These are phyloP conservation scores for Acrocalymma vagum DNA, from an alignment of 2,329 filamentous ascomycete genomes.

Conservation along the genomic window DNA sequence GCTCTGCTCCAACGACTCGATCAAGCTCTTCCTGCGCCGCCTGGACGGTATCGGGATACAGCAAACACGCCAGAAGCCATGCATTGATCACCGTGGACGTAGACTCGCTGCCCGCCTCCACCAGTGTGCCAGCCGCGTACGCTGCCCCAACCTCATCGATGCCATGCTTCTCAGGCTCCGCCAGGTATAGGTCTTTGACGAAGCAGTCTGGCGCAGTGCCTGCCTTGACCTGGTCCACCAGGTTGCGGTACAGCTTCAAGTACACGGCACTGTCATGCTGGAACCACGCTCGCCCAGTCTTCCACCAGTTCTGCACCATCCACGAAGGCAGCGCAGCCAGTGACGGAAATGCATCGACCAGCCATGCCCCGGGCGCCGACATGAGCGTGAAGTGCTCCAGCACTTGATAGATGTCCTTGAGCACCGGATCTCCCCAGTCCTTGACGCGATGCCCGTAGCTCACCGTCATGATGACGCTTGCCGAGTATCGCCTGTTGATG, in stretches of 20 bases:
- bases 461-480: no score
- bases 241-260: constrained; percentile 12
- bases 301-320: constrained; percentile 8
- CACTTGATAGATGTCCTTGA: constrained; percentile 17
- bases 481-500: no score
- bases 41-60: constrained; percentile 6
- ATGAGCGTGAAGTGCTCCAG: constrained; percentile 13
- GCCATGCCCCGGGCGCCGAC: constrained; percentile 15
- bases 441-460: no score
- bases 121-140: constrained; percentile 1
- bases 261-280: constrained; percentile 8
- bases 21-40: constrained; percentile 54
- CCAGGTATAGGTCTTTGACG: constrained; percentile 13
- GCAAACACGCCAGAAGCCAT: constrained; percentile 11
- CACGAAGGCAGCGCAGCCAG: constrained; percentile 11
- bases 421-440: no score
- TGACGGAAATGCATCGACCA: constrained; percentile 14
- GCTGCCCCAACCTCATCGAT: constrained; percentile 11
- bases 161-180: constrained; percentile 11
- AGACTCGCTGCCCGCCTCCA: constrained; percentile 17
- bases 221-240: constrained; percentile 8
- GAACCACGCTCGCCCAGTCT: constrained; percentile 6
- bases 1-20: constrained; percentile 51
- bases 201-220: constrained; percentile 15
- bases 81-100: constrained; percentile 14